Base-by-base conservation (phyloP, 176 grass and related monocot species). In the Oryza glaberrima region DNA sequence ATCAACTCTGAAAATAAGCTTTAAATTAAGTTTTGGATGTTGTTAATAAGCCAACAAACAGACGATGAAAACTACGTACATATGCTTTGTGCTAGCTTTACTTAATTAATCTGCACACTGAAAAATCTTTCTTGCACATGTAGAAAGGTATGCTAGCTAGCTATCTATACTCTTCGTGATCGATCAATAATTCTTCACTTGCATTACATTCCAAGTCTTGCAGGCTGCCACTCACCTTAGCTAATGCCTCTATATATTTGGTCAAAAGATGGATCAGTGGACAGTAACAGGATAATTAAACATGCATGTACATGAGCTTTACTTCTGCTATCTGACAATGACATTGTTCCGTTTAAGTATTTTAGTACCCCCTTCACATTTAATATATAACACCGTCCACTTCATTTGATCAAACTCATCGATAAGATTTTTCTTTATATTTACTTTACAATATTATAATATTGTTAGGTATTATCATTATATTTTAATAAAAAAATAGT, bases 221-320 rank as follows among this genome's bases (percentile, higher is more conserved):
- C 30, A 32, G 30, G 72, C 19, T 60, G 54, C 69, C 69, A 45
- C 20, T 77, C 28, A 16, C 7, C 16, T 32, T 15, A 20, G 23
- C 4, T 28, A 3, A 5, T 77, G 47, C 26, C n/a, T 43, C 41
- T 43, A 43, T 43, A 43, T 51, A 41, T 38, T 51, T 2, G 20
- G 81, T 90, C 89, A 90, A 90, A 87, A 90, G 80, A 69, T 25
- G 69, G 69, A 73, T 75, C 46, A 51, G 56, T 67, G 77, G 19
- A 58, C 19, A 54, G 41, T 70, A 52, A 40, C 46, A 17, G 46
- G 45, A 6, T 51, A 32, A 77, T 83, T 30, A 51, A 75, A 67
- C 28, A 73, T 61, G 14, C n/a, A 2, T 7, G 67, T 63, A 28
- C 16, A 4, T 11, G 67, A 64, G 14, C 36, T 25, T 67, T 58